Conservation (phyloP, 306 rosid species). For the Crataegus laevigata region DNA sequence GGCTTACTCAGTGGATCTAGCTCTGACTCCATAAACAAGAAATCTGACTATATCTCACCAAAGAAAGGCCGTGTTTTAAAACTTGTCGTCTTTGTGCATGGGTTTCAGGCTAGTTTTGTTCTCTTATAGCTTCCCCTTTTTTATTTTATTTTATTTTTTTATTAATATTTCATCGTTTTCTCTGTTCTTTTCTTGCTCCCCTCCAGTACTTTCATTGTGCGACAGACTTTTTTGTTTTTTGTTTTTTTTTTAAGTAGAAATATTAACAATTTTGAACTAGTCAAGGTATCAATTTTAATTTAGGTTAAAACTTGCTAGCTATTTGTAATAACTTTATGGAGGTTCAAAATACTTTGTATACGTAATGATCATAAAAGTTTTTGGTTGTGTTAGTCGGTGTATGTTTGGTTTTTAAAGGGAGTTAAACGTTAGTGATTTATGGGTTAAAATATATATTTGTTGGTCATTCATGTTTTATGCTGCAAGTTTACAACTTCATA, state of each 20-base stretch:
- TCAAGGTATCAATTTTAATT: not conserved
- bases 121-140: not conserved
- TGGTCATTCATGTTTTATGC: not conserved
- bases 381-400: not conserved
- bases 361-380: not conserved
- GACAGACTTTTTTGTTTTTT: not conserved
- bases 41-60: slow-evolving; percentile 22
- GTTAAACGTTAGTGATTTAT: not conserved
- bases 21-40: slow-evolving; percentile 28
- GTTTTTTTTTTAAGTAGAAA: not conserved
- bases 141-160: not conserved
- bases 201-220: not conserved
- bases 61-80: slow-evolving; percentile 50
- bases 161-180: not conserved
- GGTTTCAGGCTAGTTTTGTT: slow-evolving; percentile 84
- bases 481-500: not conserved
- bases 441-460: not conserved
- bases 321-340: not conserved
- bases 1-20: slow-evolving; percentile 24
- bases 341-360: not conserved
- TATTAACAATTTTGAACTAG: not conserved
- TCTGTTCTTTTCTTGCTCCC: not conserved
- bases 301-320: not conserved
- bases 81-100: slow-evolving; percentile 92
- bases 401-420: not conserved